Conservation (phyloP, 2,329 filamentous ascomycete species). For the Nothopassalora personata region DNA sequence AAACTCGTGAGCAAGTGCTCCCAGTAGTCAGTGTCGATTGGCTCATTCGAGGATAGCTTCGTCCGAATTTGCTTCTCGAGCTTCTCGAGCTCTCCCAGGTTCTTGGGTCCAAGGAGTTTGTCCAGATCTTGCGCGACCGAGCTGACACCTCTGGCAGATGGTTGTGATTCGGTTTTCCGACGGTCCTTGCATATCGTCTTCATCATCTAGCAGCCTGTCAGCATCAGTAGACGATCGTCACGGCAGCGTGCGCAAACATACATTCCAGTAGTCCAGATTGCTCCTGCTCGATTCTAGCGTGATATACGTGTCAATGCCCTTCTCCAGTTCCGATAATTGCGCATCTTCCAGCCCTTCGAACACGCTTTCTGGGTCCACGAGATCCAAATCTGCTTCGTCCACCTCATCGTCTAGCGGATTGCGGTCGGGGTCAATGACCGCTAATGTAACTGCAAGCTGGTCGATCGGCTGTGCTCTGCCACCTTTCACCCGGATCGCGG, state of each 20-base stretch:
- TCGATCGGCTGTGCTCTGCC: slow-evolving; percentile 88
- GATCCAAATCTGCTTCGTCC: slow-evolving; percentile 63
- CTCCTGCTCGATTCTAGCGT: slow-evolving; percentile 70
- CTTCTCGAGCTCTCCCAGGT: slow-evolving; percentile 75
- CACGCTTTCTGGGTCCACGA: slow-evolving; percentile 75
- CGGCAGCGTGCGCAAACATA: slow-evolving; percentile 31
- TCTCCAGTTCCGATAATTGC: slow-evolving; percentile 70
- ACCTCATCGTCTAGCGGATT: slow-evolving; percentile 78
- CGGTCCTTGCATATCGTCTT: slow-evolving; percentile 76
- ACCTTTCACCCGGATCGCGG: slow-evolving; percentile 87
- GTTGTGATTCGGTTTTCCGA: slow-evolving; percentile 55
- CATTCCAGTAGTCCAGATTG: slow-evolving; percentile 84
- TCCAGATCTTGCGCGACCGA: slow-evolving; percentile 86
- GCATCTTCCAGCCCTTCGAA: slow-evolving; percentile 65
- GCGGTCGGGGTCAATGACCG: slow-evolving; percentile 78
- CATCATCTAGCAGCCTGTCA: slow-evolving; percentile 56
- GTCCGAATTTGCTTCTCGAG: slow-evolving; percentile 80
- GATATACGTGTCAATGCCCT: slow-evolving; percentile 74
- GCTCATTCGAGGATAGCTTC: slow-evolving; percentile 83
- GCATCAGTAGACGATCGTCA: slow-evolving; percentile 14
- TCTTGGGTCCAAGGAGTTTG: slow-evolving; percentile 77
- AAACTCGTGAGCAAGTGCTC: slow-evolving; percentile 82
- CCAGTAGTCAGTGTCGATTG: slow-evolving; percentile 97
- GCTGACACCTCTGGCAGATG: slow-evolving; percentile 66
- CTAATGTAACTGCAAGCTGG: slow-evolving; percentile 83